Evolutionary conservation across 345 rosid genomes (phyloP), one percentile per base, ranked within the genome.

Genomic region (Litchi chinensis): DNA sequence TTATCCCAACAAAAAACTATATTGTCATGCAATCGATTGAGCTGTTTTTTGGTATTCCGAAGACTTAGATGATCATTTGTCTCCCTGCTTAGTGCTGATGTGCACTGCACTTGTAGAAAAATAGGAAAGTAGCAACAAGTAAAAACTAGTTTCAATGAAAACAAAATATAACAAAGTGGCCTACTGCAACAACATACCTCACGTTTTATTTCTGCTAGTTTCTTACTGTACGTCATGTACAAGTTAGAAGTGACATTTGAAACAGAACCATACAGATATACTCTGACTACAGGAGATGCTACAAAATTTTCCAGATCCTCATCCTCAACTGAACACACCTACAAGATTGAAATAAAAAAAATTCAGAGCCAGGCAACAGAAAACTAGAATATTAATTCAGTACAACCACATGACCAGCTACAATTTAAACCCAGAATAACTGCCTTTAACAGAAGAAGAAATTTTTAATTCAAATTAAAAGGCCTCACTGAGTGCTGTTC

Each of bases 261-360:
- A 67, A 78, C 83, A 80, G 97, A 82, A 72, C 81, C 91, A 81
- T 92, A 95, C 54, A 65, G 65, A 83, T 95, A 82, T 69, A 91
- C 85, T 90, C 73, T 88, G 79, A 92, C 87, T 26, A 82, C 80
- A 69, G 99, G 99, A 79, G 94, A 84, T 76, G 95, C 87, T 57
- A 93, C 92, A 79, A 84, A 91, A 65, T 78, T 63, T 79, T 92
- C 92, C 80, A 95, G 72, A 73, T 92, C 94, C 50, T 77, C 84
- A 78, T 89, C 79, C 84, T 90, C 94, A 85, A 92, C 95, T 39
- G 97, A 86, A 82, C 85, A 91, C 69, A 95, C 95, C 99, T 95
- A 77, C 76, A 76, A 77, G 77, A 74, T 50, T n/a, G 39, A 0
- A 12, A 43, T 28, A 57, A 74, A 73, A 73, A 43, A 40, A 62